Evolutionary conservation across 345 rosid genomes (phyloP), one percentile per base, ranked within the genome.

Genomic region (Bruguiera sexangula): DNA sequence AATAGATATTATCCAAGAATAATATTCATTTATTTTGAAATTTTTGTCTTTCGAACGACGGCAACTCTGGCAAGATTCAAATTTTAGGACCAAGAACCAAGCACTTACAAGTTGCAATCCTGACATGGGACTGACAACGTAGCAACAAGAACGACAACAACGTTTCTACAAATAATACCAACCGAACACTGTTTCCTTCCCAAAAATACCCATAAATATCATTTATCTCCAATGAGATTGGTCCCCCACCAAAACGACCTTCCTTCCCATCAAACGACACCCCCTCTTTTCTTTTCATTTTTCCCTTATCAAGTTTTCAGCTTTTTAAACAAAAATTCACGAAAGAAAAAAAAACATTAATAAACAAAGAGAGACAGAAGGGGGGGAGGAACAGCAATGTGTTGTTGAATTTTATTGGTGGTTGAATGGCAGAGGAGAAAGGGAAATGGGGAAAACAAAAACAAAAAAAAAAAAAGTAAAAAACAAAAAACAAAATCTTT

Each of bases 131-230:
- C 70, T 58, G 75, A 72, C 75, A 65, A 57, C 6, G n/a, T 50
- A 15, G 70, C 51, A 65, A 64, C 67, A 19, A 50, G 60, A 13
- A 15, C 31, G 72, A 69, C 72, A 69, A 60, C 36, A 19, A 37
- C 61, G 26, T 51, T 56, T 70, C 74, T 26, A 26, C 74, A 37
- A 18, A 26, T 34, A 7, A 36, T 36, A 62, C 54, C 67, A 52
- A 70, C 4, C 68, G 29, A 26, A 62, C 36, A 9, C 26, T 24
- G 1, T 34, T 51, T 36, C 60, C 67, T n/a, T 48, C 62, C 48
- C 9, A 32, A 32, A 4, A 10, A 6, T n/a, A 31, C 6, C 7
- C 32, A 2, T n/a, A 57, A 57, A 56, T n/a, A 11, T 6, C 54
- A 29, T 57, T 57, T 11, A 8, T 21, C 19, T 39, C 20, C 11